phyloP scores from a whole-genome alignment of 352 stramenopile species.

The Globisporangium alternatum region DNA sequence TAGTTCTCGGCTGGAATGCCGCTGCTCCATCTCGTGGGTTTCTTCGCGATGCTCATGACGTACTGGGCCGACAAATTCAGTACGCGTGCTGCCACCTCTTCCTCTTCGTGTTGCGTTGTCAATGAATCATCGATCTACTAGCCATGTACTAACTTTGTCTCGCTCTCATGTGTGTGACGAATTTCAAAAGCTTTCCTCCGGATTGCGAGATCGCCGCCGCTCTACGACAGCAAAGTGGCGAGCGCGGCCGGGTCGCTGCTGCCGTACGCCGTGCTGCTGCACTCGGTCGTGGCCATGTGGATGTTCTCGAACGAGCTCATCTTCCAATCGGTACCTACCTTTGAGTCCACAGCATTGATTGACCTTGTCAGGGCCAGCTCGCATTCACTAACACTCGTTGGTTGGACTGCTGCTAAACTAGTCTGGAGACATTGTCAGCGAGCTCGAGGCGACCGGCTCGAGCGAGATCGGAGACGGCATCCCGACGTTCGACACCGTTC shows the following conservation, averaged over 20 bases:
- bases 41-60: slow-evolving; percentile 69
- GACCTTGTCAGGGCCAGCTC: not conserved
- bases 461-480: slow-evolving; percentile 45
- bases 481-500: slow-evolving; percentile 40
- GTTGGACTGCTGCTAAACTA: not conserved
- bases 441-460: slow-evolving; percentile 9
- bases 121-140: not conserved
- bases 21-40: slow-evolving; percentile 69
- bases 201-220: slow-evolving; percentile 58
- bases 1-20: slow-evolving; percentile 84
- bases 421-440: slow-evolving; percentile 17
- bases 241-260: slow-evolving; percentile 51
- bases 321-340: slow-evolving; percentile 53
- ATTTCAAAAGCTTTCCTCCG: slow-evolving; percentile 53
- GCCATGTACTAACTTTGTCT: not conserved
- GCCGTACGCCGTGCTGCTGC: slow-evolving; percentile 71
- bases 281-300: slow-evolving; percentile 76
- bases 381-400: not conserved
- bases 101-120: not conserved
- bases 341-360: not conserved
- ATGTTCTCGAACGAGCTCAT: slow-evolving; percentile 88
- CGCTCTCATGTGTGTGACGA: not conserved
- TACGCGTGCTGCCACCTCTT: slow-evolving; percentile 23
- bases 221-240: slow-evolving; percentile 74
- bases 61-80: slow-evolving; percentile 89